These are phyloP conservation scores for Boechera divaricarpa DNA, from an alignment of 345 rosid species.

Conservation along the genomic window DNA sequence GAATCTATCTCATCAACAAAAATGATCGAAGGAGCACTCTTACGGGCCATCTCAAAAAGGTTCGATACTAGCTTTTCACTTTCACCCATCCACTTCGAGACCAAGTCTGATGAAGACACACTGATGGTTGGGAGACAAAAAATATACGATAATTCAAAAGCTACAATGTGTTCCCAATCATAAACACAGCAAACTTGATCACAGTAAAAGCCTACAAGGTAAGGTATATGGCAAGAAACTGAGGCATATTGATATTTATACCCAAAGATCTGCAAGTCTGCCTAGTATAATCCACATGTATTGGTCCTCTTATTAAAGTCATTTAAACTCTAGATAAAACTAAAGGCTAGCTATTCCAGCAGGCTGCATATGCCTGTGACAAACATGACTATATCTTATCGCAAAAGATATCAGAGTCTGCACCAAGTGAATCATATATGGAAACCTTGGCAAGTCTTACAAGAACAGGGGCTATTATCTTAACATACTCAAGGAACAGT, in stretches of 20 bases:
- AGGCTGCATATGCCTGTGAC: too few relatives aligned
- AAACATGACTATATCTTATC: neutral
- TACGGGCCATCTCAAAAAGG: constrained; percentile 92
- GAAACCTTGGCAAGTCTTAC: constrained; percentile 18
- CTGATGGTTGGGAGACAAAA: constrained; percentile 45
- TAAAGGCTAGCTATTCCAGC: too few relatives aligned
- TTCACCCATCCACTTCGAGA: constrained; percentile 99
- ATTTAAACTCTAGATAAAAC: too few relatives aligned
- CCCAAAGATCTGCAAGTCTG: too few relatives aligned
- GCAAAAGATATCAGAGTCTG: neutral
- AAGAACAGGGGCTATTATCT: neutral
- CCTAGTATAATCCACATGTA: too few relatives aligned
- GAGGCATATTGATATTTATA: too few relatives aligned
- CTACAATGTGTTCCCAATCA: constrained; percentile 8
- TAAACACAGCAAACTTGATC: constrained; percentile 1
- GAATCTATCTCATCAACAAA: constrained; percentile 93
- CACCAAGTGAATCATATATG: constrained; percentile 12
- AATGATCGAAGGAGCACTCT: constrained; percentile 90
- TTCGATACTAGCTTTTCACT: constrained; percentile 93
- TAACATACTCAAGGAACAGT: neutral
- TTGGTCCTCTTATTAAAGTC: too few relatives aligned
- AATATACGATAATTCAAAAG: neutral
- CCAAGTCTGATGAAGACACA: constrained; percentile 89
- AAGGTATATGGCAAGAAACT: neutral
- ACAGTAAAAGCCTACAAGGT: neutral